Evolutionary conservation across 2,329 filamentous ascomycete species (phyloP), one percentile per base, ranked within the genome.

Genomic region (Fusarium sororula): DNA sequence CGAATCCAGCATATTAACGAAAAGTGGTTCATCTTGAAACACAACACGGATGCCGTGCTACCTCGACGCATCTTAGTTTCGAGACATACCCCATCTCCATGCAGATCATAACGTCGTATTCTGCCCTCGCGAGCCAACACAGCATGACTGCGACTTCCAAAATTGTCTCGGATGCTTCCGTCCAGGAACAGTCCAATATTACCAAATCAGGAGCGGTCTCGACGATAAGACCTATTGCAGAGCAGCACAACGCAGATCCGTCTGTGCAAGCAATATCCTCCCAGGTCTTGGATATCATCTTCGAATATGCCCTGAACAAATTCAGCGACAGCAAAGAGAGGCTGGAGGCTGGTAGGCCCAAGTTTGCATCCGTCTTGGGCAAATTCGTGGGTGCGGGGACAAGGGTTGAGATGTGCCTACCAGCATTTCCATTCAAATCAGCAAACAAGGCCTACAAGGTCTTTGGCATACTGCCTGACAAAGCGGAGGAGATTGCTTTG

Each of bases 401-500:
- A 4, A 63, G 35, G 9, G 41, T 66, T 8, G 63, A 66, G 24
- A 72, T 75, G 53, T 80, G 79, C 22, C 70, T 81, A 3, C 80
- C 80, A 0, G 79, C 79, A 5, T 81, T 81, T 51, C 80, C 80
- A 3, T 81, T 81, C 68, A 81, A 81, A 42, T 81, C 78, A 1
- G 80, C 83, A 20, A 80, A 75, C 63, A 84, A 82, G 50, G 73
- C 76, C 12, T 74, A 80, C 59, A 81, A 81, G n/a, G 80, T 81
- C 3, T 67, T 81, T 8, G 79, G 80, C 0, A 71, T 26, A 8
- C 48, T 81, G 1, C 80, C 80, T 5, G 80, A 81, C 38, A 81
- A 80, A 56, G 80, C 79, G 5, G 80, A 81, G 26, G 79, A 81
- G 42, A 54, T 81, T 37, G 77, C 80, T 0, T 72, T 81, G 1